Evolutionary conservation across 2,329 filamentous ascomycete species (phyloP).

Genomic region (Aureobasidium sp.): DNA sequence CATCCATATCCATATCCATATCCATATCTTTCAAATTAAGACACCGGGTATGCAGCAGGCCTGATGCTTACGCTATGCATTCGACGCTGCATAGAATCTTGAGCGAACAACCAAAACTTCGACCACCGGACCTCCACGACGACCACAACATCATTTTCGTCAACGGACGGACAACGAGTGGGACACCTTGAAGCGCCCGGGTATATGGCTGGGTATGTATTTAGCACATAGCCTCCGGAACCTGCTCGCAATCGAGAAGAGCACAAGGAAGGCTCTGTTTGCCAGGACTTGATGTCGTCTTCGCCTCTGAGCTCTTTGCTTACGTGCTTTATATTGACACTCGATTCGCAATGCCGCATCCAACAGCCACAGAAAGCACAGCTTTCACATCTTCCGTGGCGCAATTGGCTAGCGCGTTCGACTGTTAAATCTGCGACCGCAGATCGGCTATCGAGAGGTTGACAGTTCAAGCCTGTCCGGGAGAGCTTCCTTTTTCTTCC

Average conservation of each 20-base stretch:
- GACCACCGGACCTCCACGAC: background rate
- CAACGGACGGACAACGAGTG: too few species aligned
- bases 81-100: background rate
- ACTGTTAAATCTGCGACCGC: background rate
- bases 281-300: background rate
- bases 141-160: background rate
- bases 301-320: background rate
- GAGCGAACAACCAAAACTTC: background rate
- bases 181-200: background rate
- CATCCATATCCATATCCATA: too few species aligned
- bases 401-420: conserved; percentile 8
- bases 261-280: background rate
- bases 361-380: background rate
- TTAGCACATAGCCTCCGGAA: background rate
- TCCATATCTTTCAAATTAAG: too few species aligned
- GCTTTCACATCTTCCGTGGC: background rate
- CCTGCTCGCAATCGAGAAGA: background rate
- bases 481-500: background rate
- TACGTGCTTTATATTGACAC: background rate
- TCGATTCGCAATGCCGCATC: background rate
- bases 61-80: background rate
- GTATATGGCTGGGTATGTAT: background rate
- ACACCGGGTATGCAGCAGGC: background rate
- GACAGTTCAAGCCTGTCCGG: background rate
- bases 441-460: background rate